Base-by-base conservation (phyloP, 139 green algal species). In the Tetratostichococcus sp. region DNA sequence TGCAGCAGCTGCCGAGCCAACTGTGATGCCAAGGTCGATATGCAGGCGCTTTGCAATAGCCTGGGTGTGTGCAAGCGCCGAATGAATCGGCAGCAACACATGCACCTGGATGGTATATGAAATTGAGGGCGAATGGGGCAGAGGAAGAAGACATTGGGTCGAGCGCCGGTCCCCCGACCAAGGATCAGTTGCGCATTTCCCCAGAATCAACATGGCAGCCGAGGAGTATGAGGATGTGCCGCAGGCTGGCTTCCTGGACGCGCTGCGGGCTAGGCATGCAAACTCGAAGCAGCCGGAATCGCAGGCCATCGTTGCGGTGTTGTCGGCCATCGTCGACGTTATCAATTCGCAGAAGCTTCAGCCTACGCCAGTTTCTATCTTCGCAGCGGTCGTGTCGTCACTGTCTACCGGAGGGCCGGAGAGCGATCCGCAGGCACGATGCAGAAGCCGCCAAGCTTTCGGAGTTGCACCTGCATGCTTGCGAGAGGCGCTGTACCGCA, bases 301-400 rank as follows among this genome's bases (percentile, higher is more conserved):
- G 26, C 72, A 86, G 69, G 86, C 95, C 65, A 69, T 97, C 14
- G 73, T 88, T 16, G 87, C 86, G 0, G 89, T 95, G 16, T 66
- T 93, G 35, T 26, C 66, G 1, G 86, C 91, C 0, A 73, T 96
- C 32, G 62, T 82, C 25, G 87, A 95, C 22, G 89, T 94, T 6
- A 73, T 97, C 0, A 23, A 50, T 2, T 78, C 73, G 1, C 71
- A 94, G 67, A 77, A 81, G 0, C 75, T 96, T 74, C n/a, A 85
- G 39, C 79, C 83, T 0, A 91, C 82, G 0, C 89, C 93, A 17
- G 93, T 87, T 19, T 87, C 87, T 33, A 75, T 94, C 17, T 97
- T 96, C 74, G 92, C 93, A 4, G 92, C 93, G 0, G 35, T 88
- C 23, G 94, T 97, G 89, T 88, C 85, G 2, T 87, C 87, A 11